A percentile compares a stretch with the other conserved stretches of the same genome.
Evolutionary conservation across 1,284 basidiomycete species (phyloP).

Genomic region (Papiliotrema fonsecae): DNA sequence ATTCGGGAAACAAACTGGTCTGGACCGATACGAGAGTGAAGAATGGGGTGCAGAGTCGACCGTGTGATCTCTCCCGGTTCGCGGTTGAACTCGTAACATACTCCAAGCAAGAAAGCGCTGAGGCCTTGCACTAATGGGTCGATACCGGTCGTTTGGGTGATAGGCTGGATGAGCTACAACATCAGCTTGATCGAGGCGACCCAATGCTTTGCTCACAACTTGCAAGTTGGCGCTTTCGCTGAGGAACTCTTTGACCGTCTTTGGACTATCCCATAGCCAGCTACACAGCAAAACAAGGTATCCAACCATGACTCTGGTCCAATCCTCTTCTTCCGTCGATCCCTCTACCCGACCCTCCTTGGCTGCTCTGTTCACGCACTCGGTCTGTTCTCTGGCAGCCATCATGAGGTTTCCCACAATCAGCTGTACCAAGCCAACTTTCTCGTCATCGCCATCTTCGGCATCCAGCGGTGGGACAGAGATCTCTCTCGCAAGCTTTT

Average conservation of each 20-base stretch:
- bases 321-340: slow-evolving; percentile 57
- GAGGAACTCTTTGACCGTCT: slow-evolving; percentile 80
- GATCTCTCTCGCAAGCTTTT: slow-evolving; percentile 53
- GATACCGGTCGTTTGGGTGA: slow-evolving; percentile 80
- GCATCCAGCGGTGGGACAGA: slow-evolving; percentile 41
- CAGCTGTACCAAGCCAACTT: slow-evolving; percentile 53
- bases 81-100: slow-evolving; percentile 91
- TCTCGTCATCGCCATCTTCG: slow-evolving; percentile 47
- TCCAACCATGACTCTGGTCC: slow-evolving; percentile 82
- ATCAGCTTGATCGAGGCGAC: not conserved
- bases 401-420: slow-evolving; percentile 60
- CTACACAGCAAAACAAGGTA: slow-evolving; percentile 78
- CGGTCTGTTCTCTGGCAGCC: slow-evolving; percentile 55
- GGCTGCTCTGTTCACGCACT: slow-evolving; percentile 44
- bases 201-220: slow-evolving; percentile 59
- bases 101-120: slow-evolving; percentile 84
- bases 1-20: slow-evolving; percentile 87
- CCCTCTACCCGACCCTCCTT: slow-evolving; percentile 28
- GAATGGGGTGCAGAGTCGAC: slow-evolving; percentile 79
- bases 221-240: slow-evolving; percentile 82
- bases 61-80: slow-evolving; percentile 87
- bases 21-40: slow-evolving; percentile 71
- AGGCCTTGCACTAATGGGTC: slow-evolving; percentile 86
- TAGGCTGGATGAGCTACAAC: slow-evolving; percentile 79
- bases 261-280: slow-evolving; percentile 96